Conservation (phyloP, 805 yeast species). For the Spathaspora hagerdaliae region DNA sequence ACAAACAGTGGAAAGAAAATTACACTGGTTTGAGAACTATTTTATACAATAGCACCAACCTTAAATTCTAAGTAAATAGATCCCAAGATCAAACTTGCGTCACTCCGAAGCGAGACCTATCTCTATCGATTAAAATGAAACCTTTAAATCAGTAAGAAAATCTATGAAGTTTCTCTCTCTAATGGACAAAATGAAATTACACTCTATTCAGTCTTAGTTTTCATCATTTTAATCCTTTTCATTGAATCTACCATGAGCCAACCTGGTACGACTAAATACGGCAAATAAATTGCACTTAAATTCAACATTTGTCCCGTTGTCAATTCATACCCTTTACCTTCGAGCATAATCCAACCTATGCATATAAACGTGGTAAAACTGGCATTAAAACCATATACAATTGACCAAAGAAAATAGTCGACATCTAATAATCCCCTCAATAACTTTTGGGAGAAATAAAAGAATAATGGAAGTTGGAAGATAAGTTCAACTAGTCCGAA, state of each 20-base stretch:
- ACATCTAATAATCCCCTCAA: conserved; percentile 3
- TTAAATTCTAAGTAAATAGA: no score
- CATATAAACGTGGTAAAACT: conserved; percentile 75
- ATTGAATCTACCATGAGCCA: conserved; percentile 48
- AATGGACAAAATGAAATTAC: no score
- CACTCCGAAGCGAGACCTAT: no score
- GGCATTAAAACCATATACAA: conserved; percentile 80
- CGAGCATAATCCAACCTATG: conserved; percentile 42
- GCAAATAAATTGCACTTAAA: conserved; percentile 54
- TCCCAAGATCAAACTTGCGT: no score
- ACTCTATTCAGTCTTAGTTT: background rate
- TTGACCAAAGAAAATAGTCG: conserved; percentile 29
- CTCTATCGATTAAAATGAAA: no score
- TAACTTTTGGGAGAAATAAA: conserved; percentile 34
- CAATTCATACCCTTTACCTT: conserved; percentile 38
- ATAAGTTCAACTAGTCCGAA: conserved; percentile 72
- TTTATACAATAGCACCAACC: no score
- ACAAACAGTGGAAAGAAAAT: no score
- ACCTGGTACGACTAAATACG: conserved; percentile 68
- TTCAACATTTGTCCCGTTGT: conserved; percentile 31
- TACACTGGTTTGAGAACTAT: no score
- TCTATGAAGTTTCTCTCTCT: no score
- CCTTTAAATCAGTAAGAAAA: no score
- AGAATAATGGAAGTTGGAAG: conserved; percentile 78
- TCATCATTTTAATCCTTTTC: conserved; percentile 9